Base-by-base conservation (phyloP, 768 basidiomycete species). In the Kwoniella botswanensis region DNA sequence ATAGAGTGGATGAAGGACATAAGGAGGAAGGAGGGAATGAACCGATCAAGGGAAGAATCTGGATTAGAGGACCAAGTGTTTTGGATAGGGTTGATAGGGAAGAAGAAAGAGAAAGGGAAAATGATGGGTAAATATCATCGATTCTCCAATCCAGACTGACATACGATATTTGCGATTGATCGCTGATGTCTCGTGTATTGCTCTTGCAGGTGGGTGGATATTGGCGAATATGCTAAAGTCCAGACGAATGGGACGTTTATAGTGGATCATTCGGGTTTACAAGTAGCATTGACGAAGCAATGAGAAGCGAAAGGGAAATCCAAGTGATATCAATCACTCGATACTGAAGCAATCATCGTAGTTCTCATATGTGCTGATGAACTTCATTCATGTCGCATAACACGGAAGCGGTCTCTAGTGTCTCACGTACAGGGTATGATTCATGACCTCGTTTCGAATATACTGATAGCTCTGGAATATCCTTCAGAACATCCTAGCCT, bases 61-160 rank as follows among this genome's bases (percentile, higher is more conserved):
- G 87, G 44, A 86, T 92, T 13, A 86, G 91, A 10, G 93, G 93
- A 3, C 93, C 93, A 2, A 86, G 90, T 1, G 88, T 94, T 21
- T 91, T 91, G 17, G 86, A 85, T 71, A 76, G 86, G 21, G 77
- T 90, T 13, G 83, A 83, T 26, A 77, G 82, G 53, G 84, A 9
- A 35, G 6, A 46, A 35, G 6, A 46, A 7, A 75, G 73, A 17
- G 81, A 26, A 26, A 26, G 82, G 18, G 84, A 82, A 5, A 79
- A 82, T 22, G 84, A 86, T 67, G 85, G 83, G 46, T 73, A 21
- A 70, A 9, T 35, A 9, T 35, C 6, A 0, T 7, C 35, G 7
- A 68, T 73, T 11, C 4, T 24, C 0, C 11, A 59, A 41, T 52
- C 1, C 35, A 24, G 35, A 13, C 6, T 29, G 62, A 63, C 11